Evolutionary conservation across 306 rosid genomes (phyloP).

Genomic region (Acacia acuminata): DNA sequence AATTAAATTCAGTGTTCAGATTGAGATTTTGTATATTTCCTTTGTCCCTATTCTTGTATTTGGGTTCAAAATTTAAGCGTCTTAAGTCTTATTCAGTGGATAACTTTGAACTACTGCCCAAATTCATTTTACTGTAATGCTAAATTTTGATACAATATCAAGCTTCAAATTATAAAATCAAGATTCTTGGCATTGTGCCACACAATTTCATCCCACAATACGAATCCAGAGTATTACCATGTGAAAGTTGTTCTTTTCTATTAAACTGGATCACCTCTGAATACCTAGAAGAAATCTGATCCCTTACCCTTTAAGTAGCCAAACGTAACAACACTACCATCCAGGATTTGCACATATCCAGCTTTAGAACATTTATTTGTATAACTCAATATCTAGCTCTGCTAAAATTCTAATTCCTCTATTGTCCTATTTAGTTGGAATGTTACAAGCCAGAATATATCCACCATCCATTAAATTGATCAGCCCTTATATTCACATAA

Average conservation of each 20-base stretch:
- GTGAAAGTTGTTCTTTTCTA: background rate
- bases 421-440: background rate
- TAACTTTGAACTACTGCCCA: background rate
- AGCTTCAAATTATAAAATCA: background rate
- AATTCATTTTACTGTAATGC: background rate
- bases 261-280: background rate
- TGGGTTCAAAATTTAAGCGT: background rate
- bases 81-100: background rate
- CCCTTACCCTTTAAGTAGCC: background rate
- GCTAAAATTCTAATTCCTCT: background rate
- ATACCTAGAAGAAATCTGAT: background rate
- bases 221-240: background rate
- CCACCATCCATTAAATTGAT: background rate
- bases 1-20: background rate
- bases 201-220: background rate
- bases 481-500: background rate
- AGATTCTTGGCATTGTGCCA: background rate
- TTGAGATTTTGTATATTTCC: background rate
- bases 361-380: background rate
- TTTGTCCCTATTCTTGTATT: background rate
- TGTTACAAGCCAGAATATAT: background rate
- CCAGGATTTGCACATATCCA: background rate
- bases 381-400: background rate
- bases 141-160: background rate
- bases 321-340: background rate